Conservation (phyloP, 2,329 filamentous ascomycete genomes). For the Arthrobotrys musiformis region DNA sequence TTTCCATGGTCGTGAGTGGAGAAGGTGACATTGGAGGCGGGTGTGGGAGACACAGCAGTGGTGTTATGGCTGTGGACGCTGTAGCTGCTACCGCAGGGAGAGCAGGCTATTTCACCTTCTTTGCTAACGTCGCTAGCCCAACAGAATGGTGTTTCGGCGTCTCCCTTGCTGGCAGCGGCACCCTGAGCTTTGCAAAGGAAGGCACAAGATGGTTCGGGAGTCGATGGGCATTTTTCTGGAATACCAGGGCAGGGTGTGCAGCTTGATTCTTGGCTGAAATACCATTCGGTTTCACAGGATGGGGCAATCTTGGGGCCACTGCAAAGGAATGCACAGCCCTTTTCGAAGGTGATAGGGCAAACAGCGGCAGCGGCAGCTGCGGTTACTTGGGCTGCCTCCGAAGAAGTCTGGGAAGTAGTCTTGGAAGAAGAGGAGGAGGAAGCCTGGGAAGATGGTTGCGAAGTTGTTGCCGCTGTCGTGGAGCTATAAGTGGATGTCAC, state of each 20-base stretch:
- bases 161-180: background rate
- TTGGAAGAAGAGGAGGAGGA: too few species aligned
- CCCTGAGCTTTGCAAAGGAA: conserved; percentile 10
- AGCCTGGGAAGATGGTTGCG: background rate
- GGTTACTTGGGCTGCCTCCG: background rate
- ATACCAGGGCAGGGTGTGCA: conserved; percentile 22
- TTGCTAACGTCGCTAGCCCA: conserved; percentile 10
- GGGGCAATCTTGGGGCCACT: background rate
- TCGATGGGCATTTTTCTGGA: background rate
- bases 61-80: background rate
- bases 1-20: background rate
- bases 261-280: background rate
- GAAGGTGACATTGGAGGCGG: background rate
- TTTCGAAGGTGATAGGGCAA: conserved; percentile 9
- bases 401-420: background rate
- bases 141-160: conserved; percentile 13
- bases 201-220: background rate
- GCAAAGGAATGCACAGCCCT: conserved; percentile 18
- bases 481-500: background rate
- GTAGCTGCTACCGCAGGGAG: background rate
- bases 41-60: background rate
- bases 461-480: background rate
- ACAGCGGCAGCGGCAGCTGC: background rate
- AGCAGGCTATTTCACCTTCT: background rate
- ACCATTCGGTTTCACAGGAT: conserved; percentile 15